Conservation (phyloP, 2,329 filamentous ascomycete species). For the Curvularia spicifera region DNA sequence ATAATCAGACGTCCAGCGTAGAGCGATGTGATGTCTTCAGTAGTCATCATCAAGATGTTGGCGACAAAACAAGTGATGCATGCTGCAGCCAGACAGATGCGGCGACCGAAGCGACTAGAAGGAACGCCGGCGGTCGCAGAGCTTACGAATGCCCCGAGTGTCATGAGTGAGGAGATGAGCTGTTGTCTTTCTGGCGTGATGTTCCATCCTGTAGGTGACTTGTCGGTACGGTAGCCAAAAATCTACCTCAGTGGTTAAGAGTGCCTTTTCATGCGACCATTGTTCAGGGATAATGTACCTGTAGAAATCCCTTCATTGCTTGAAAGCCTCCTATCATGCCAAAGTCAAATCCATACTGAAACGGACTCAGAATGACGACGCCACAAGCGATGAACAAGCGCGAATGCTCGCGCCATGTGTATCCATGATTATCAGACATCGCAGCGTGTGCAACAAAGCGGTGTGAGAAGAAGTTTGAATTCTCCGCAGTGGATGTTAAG, state of each 20-base stretch:
- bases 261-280: not conserved
- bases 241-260: constrained; percentile 23
- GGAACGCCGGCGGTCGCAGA: constrained; percentile 50
- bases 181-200: constrained; percentile 51
- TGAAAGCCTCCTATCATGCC: constrained; percentile 60
- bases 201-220: constrained; percentile 53
- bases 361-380: constrained; percentile 57
- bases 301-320: constrained; percentile 59
- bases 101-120: constrained; percentile 54
- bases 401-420: constrained; percentile 50
- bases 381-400: constrained; percentile 57
- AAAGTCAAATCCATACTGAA: constrained; percentile 62
- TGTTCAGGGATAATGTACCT: constrained; percentile 39
- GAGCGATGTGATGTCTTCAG: constrained; percentile 59
- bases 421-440: constrained; percentile 31
- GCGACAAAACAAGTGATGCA: constrained; percentile 58
- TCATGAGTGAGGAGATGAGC: constrained; percentile 56
- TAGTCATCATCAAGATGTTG: constrained; percentile 66
- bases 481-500: not conserved
- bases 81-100: constrained; percentile 55
- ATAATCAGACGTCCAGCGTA: constrained; percentile 63
- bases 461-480: constrained; percentile 1
- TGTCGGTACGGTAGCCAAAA: constrained; percentile 42
- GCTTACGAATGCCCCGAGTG: constrained; percentile 54
- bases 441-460: not conserved